phyloP scores from a whole-genome alignment of 805 yeast species.

The Ogataea henricii region DNA sequence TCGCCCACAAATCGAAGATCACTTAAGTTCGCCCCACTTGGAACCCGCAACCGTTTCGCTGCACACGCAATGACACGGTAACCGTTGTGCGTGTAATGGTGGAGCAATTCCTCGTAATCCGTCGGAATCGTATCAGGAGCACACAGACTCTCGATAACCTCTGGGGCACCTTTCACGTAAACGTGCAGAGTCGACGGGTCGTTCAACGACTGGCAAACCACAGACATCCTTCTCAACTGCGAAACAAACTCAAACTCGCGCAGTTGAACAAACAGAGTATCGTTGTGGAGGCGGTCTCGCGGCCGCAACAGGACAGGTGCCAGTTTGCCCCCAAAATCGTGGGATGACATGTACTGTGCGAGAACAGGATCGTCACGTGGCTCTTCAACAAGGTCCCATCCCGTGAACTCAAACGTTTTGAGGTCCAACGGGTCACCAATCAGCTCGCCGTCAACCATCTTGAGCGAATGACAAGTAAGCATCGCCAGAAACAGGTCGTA shows the following conservation, averaged over 20 bases:
- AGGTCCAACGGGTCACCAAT: conserved; percentile 93
- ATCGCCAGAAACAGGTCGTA: conserved; percentile 45
- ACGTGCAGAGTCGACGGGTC: conserved; percentile 39
- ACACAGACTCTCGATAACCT: conserved; percentile 82
- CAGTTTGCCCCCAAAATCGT: conserved; percentile 40
- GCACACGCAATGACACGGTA: conserved; percentile 96
- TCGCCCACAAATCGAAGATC: conserved; percentile 53
- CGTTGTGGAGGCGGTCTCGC: conserved; percentile 22
- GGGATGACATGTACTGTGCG: conserved; percentile 24
- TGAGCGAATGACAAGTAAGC: conserved; percentile 86
- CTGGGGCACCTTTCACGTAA: conserved; percentile 96
- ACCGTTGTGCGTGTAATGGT: conserved; percentile 89
- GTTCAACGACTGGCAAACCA: conserved; percentile 54
- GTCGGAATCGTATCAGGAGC: conserved; percentile 67
- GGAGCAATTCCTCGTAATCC: conserved; percentile 70
- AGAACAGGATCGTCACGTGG: conserved; percentile 39
- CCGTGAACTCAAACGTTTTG: conserved; percentile 90
- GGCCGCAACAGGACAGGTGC: conserved; percentile 56
- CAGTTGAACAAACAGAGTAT: conserved; percentile 39
- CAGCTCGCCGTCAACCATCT: conserved; percentile 73
- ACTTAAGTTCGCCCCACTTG: conserved; percentile 22
- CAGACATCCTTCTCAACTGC: conserved; percentile 87
- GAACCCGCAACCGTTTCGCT: conserved; percentile 41
- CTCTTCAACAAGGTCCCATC: conserved; percentile 76
- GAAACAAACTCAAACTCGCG: conserved; percentile 82